Percentiles rank a stretch among this genome's conserved stretches.
Conservation (phyloP, 1,284 basidiomycete species). For the Tausonia pullulans region DNA sequence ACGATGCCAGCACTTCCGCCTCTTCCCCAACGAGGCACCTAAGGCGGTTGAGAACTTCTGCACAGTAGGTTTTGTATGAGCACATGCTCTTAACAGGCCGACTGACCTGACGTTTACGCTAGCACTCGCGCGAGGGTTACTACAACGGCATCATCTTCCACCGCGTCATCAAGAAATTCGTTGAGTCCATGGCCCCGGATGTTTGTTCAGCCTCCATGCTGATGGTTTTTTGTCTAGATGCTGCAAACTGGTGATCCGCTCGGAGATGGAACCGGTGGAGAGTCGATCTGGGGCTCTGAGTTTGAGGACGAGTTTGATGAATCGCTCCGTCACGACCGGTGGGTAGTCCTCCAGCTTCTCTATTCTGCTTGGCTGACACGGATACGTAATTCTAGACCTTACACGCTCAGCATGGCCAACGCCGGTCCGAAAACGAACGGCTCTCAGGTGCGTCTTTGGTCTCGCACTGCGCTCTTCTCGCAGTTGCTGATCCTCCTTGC, state of each 20-base stretch:
- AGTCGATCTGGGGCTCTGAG: constrained; percentile 82
- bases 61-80: background rate
- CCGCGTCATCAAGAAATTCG: constrained; percentile 93
- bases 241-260: constrained; percentile 95
- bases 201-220: background rate
- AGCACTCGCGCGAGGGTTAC: constrained; percentile 44
- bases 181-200: constrained; percentile 26
- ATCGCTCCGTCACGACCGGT: constrained; percentile 80
- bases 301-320: constrained; percentile 95
- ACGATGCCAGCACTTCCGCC: constrained; percentile 47
- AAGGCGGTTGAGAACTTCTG: constrained; percentile 94
- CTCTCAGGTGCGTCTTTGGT: constrained; percentile 17
- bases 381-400: constrained; percentile 48
- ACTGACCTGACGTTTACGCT: background rate
- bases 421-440: constrained; percentile 86
- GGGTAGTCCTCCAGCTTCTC: constrained; percentile 21
- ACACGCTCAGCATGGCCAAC: constrained; percentile 99
- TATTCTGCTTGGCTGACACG: constrained; percentile 9
- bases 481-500: constrained; percentile 37
- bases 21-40: constrained; percentile 85
- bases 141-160: constrained; percentile 95
- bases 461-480: background rate
- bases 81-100: background rate
- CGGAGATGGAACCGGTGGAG: constrained; percentile 95
- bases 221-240: constrained; percentile 45